These are phyloP conservation scores for Alternaria atra DNA, from an alignment of 2,329 filamentous ascomycete genomes.

Conservation along the genomic window DNA sequence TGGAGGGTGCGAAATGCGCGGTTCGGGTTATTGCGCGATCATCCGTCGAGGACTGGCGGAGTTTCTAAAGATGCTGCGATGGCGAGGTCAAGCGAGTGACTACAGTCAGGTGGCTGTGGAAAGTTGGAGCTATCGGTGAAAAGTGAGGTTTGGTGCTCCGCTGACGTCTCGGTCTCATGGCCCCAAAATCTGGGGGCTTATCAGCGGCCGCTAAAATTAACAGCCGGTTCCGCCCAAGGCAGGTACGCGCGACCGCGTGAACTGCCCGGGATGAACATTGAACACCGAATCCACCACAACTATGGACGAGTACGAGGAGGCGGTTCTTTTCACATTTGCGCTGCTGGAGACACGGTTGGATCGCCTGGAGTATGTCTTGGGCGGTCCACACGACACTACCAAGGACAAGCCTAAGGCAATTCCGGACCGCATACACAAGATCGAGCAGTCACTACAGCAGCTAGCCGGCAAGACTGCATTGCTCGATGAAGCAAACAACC, in stretches of 20 bases:
- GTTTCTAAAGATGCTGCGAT: background rate
- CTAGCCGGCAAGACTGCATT: slow-evolving; percentile 53
- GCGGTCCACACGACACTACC: slow-evolving; percentile 39
- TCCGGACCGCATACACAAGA: slow-evolving; percentile 46
- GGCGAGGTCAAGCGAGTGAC: slow-evolving; percentile 3
- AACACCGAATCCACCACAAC: slow-evolving; percentile 13
- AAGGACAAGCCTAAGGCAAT: slow-evolving; percentile 41
- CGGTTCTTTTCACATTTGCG: slow-evolving; percentile 53
- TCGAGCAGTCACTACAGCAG: slow-evolving; percentile 50
- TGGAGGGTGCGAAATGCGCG: slow-evolving; percentile 23
- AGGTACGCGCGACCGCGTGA: slow-evolving; percentile 29
- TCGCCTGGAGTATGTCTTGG: slow-evolving; percentile 55
- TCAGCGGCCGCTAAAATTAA: slow-evolving; percentile 28
- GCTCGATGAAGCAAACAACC: slow-evolving; percentile 52
- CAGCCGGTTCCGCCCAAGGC: slow-evolving; percentile 10
- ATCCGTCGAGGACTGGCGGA: slow-evolving; percentile 29
- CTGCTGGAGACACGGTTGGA: slow-evolving; percentile 57
- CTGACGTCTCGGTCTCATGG: slow-evolving; percentile 19
- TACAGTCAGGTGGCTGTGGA: background rate
- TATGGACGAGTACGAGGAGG: slow-evolving; percentile 53
- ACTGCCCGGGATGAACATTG: slow-evolving; percentile 14
- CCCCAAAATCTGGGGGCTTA: slow-evolving; percentile 8
- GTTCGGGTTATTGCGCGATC: slow-evolving; percentile 34
- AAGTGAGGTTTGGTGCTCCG: slow-evolving; percentile 11
- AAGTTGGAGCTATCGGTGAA: slow-evolving; percentile 2